These are phyloP conservation scores for Quercus tomentella DNA, from an alignment of 331 rosid genomes.

Conservation along the genomic window DNA sequence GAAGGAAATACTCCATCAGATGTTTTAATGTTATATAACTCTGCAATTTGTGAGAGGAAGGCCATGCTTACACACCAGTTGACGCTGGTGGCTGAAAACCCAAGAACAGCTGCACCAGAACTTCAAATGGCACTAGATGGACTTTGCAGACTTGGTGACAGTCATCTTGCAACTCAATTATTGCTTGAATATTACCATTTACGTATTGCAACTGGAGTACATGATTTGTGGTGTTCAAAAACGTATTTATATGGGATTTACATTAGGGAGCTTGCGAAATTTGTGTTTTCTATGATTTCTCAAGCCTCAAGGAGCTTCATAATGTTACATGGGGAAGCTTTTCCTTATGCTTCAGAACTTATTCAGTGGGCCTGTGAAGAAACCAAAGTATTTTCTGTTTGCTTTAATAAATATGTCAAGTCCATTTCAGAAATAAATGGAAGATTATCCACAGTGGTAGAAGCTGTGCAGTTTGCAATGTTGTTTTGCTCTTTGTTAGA, in stretches of 20 bases:
- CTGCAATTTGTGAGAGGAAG: slow-evolving; percentile 47
- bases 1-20: slow-evolving; percentile 20
- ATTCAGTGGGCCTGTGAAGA: slow-evolving; percentile 47
- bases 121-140: slow-evolving; percentile 43
- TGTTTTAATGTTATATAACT: slow-evolving; percentile 23
- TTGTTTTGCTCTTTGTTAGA: slow-evolving; percentile 59
- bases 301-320: slow-evolving; percentile 59
- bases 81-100: slow-evolving; percentile 43
- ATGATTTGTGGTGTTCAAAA: slow-evolving; percentile 29
- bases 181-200: slow-evolving; percentile 50
- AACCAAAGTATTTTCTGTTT: slow-evolving; percentile 37
- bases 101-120: slow-evolving; percentile 42
- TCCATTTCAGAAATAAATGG: slow-evolving; percentile 37
- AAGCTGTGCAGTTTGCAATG: slow-evolving; percentile 37
- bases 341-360: slow-evolving; percentile 46
- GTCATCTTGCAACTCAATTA: slow-evolving; percentile 44
- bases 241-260: slow-evolving; percentile 32
- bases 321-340: slow-evolving; percentile 52
- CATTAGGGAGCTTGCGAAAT: slow-evolving; percentile 48
- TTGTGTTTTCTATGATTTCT: slow-evolving; percentile 67
- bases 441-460: slow-evolving; percentile 41
- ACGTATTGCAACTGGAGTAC: slow-evolving; percentile 36
- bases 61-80: slow-evolving; percentile 28
- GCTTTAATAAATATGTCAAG: slow-evolving; percentile 39
- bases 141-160: slow-evolving; percentile 57